Percentiles rank a stretch among this genome's conserved stretches.
Conservation (phyloP, 345 rosid species). For the Odontarrhena argentea region DNA sequence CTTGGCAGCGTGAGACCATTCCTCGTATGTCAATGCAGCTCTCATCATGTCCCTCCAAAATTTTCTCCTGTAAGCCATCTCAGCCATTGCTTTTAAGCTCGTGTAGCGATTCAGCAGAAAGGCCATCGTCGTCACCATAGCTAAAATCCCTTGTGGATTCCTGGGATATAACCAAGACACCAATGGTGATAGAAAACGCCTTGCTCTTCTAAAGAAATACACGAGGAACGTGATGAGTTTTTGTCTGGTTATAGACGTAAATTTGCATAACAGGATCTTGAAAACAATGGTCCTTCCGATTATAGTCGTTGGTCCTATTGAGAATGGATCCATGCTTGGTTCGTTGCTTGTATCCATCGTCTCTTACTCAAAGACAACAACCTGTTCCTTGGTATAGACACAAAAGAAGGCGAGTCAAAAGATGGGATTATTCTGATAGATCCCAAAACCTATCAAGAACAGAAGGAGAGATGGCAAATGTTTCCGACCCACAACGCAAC, state of each 20-base stretch:
- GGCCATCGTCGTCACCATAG: constrained; percentile 81
- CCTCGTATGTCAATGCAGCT: constrained; percentile 83
- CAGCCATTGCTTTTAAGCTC: constrained; percentile 80
- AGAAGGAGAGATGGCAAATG: constrained; percentile 11
- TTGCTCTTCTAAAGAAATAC: constrained; percentile 46
- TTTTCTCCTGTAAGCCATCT: constrained; percentile 95
- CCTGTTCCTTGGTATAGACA: not conserved
- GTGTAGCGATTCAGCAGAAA: constrained; percentile 80
- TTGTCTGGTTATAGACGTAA: constrained; percentile 57
- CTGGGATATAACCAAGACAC: constrained; percentile 86
- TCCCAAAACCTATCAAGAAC: not conserved
- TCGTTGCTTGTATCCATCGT: constrained; percentile 91
- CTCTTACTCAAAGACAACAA: constrained; percentile 17
- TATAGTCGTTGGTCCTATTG: constrained; percentile 83
- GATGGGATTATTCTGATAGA: not conserved
- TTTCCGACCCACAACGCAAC: not conserved
- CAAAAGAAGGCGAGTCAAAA: not conserved
- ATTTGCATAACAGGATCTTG: constrained; percentile 71
- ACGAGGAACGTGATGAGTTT: constrained; percentile 46
- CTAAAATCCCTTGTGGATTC: constrained; percentile 92
- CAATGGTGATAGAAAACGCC: constrained; percentile 47
- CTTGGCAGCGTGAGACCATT: constrained; percentile 98
- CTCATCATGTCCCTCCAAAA: constrained; percentile 99
- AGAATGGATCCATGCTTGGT: constrained; percentile 69
- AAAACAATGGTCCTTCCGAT: constrained; percentile 85